Conservation (phyloP, 495 filamentous ascomycete species). For the Penicillium psychrofluorescens region DNA sequence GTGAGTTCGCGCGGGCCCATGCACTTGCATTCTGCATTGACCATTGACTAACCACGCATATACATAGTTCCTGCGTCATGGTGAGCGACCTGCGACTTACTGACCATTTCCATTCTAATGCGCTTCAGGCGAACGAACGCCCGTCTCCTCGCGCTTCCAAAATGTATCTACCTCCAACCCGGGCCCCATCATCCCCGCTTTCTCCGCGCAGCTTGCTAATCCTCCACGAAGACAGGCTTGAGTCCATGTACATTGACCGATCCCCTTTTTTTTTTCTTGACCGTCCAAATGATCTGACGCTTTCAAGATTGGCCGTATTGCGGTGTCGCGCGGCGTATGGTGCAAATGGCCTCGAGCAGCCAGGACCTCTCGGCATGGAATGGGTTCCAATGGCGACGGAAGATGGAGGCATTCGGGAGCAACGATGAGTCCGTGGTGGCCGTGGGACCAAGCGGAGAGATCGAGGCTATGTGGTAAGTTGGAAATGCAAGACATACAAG, state of each 20-base stretch:
- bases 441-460: slow-evolving; percentile 55
- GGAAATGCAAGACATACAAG: background rate
- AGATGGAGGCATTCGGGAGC: slow-evolving; percentile 70
- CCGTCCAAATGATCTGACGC: too few species aligned
- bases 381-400: slow-evolving; percentile 66
- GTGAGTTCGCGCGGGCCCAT: slow-evolving; percentile 33
- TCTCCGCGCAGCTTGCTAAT: slow-evolving; percentile 17
- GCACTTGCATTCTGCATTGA: background rate
- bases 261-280: too few species aligned
- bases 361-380: slow-evolving; percentile 54
- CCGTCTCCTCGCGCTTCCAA: slow-evolving; percentile 79
- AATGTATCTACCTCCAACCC: slow-evolving; percentile 46
- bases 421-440: slow-evolving; percentile 65
- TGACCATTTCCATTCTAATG: slow-evolving; percentile 5
- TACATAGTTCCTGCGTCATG: slow-evolving; percentile 71
- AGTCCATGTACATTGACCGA: slow-evolving; percentile 46
- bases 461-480: slow-evolving; percentile 66
- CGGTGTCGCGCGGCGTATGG: slow-evolving; percentile 62
- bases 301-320: slow-evolving; percentile 85
- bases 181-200: slow-evolving; percentile 2
- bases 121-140: slow-evolving; percentile 64
- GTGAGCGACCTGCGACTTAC: slow-evolving; percentile 26
- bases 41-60: slow-evolving; percentile 7
- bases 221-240: slow-evolving; percentile 55
- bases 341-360: slow-evolving; percentile 57